These are phyloP conservation scores for Kluyveromyces wickerhamii DNA, from an alignment of 805 yeast species.

Conservation along the genomic window DNA sequence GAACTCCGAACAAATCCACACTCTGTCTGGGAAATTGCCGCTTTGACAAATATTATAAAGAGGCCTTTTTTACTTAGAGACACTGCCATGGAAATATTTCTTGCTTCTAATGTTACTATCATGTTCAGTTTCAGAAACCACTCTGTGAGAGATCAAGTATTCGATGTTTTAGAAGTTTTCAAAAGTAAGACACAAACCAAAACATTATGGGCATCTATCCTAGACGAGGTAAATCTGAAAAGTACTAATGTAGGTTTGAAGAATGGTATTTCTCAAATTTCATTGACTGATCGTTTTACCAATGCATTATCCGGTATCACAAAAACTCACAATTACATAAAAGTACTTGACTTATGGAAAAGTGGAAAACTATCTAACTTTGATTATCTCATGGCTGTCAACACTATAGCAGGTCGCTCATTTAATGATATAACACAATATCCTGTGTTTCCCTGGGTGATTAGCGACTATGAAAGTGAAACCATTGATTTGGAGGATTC, in stretches of 20 bases:
- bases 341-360: constrained; percentile 65
- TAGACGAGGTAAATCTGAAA: constrained; percentile 38
- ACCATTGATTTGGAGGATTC: constrained; percentile 59
- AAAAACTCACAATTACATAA: constrained; percentile 29
- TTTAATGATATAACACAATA: constrained; percentile 85
- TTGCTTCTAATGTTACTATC: constrained; percentile 62
- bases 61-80: constrained; percentile 72
- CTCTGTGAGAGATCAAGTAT: constrained; percentile 48
- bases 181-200: constrained; percentile 47
- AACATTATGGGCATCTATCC: constrained; percentile 44
- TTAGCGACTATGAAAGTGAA: constrained; percentile 72
- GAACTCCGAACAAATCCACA: neutral
- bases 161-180: constrained; percentile 39
- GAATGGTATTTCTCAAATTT: constrained; percentile 28
- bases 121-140: constrained; percentile 56
- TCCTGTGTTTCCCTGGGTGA: constrained; percentile 89
- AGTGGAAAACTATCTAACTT: constrained; percentile 76
- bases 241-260: constrained; percentile 27
- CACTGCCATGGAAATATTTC: constrained; percentile 72
- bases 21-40: constrained; percentile 49
- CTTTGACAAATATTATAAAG: constrained; percentile 58
- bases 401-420: constrained; percentile 82
- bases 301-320: constrained; percentile 36
- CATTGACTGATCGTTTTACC: constrained; percentile 37
- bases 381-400: constrained; percentile 68